phyloP scores from a whole-genome alignment of 2,329 filamentous ascomycete genomes.

The Lachnellula suecica region DNA sequence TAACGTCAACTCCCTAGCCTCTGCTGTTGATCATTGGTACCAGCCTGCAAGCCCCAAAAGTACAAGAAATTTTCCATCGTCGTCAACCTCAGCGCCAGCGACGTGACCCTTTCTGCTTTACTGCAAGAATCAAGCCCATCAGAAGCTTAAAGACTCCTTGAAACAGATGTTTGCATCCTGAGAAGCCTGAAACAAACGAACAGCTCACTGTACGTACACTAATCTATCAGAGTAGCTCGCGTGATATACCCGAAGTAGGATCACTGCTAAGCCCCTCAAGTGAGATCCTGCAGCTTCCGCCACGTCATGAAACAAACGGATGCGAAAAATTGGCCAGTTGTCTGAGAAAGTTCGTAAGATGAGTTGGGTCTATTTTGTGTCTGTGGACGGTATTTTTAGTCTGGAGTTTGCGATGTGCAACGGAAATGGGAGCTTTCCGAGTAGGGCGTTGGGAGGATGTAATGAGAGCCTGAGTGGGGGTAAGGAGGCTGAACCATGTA shows the following conservation, averaged over 20 bases:
- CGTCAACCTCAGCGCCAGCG: too few relatives aligned
- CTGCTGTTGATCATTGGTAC: too few relatives aligned
- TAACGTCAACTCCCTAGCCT: too few relatives aligned
- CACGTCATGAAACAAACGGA: not conserved
- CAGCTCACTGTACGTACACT: not conserved
- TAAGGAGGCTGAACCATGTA: not conserved
- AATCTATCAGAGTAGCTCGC: not conserved
- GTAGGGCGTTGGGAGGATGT: not conserved
- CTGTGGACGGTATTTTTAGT: not conserved
- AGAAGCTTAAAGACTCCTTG: not conserved
- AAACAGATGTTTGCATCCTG: not conserved
- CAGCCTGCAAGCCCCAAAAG: too few relatives aligned
- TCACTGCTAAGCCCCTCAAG: not conserved
- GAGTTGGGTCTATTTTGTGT: not conserved
- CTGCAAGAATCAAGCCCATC: too few relatives aligned
- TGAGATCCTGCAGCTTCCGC: not conserved
- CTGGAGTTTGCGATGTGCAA: not conserved
- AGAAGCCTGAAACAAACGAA: not conserved
- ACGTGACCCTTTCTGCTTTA: too few relatives aligned
- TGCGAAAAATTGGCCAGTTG: not conserved
- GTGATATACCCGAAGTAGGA: not conserved
- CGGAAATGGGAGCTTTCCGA: not conserved
- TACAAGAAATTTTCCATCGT: too few relatives aligned
- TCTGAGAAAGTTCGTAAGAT: too few relatives aligned
- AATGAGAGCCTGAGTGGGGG: not conserved